A percentile compares a stretch with the other conserved stretches of the same genome.
These are phyloP conservation scores for Trypethelium eluteriae DNA, from an alignment of 495 filamentous ascomycete species.

Conservation along the genomic window DNA sequence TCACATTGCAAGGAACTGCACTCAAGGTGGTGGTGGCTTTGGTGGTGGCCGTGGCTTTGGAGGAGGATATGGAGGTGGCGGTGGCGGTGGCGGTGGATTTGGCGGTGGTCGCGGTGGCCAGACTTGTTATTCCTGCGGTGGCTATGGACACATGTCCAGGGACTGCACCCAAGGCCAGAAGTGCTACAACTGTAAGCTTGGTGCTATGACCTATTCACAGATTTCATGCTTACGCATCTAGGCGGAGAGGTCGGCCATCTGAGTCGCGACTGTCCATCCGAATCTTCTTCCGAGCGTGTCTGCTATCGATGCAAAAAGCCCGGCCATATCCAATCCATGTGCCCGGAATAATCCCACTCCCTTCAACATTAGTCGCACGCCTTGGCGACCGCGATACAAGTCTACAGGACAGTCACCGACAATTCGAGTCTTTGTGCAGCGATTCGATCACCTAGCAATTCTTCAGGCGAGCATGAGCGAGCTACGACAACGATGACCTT, in stretches of 20 bases:
- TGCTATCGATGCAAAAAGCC: constrained; percentile 99
- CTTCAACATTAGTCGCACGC: not conserved
- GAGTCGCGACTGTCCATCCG: constrained; percentile 89
- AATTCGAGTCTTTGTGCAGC: not conserved
- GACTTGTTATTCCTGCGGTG: constrained; percentile 95
- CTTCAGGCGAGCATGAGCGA: constrained; percentile 6
- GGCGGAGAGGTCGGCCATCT: constrained; percentile 88
- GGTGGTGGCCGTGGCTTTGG: constrained; percentile 32
- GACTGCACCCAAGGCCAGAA: constrained; percentile 98
- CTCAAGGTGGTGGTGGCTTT: constrained; percentile 48
- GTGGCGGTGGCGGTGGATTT: constrained; percentile 45
- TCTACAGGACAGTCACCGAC: not conserved
- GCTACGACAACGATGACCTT: constrained; percentile 8
- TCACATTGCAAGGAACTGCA: constrained; percentile 95
- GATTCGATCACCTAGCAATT: constrained; percentile 3
- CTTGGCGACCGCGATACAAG: not conserved
- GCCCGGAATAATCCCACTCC: constrained; percentile 56
- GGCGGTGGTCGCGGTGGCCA: constrained; percentile 50
- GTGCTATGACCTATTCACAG: constrained; percentile 13
- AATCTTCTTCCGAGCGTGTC: constrained; percentile 79
- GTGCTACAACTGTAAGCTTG: constrained; percentile 89
- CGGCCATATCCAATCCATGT: constrained; percentile 88
- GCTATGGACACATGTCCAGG: constrained; percentile 91
- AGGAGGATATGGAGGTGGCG: constrained; percentile 43
- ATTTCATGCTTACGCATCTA: constrained; percentile 27